These are phyloP conservation scores for Striga hermonthica DNA, from an alignment of 305 asterid genomes.

Conservation along the genomic window DNA sequence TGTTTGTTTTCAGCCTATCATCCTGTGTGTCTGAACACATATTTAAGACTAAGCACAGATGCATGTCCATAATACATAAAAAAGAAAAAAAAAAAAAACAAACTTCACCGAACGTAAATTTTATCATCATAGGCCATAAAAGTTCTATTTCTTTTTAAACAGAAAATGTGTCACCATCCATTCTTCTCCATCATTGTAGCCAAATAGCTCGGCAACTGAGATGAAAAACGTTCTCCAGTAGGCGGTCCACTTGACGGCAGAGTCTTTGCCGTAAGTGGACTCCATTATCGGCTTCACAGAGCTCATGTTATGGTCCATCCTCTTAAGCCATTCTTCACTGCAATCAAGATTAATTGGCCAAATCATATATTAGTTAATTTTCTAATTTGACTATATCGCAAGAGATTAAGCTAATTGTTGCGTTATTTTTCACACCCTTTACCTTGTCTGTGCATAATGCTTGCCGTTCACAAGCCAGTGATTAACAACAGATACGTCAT, in stretches of 20 bases:
- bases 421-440: slow-evolving; percentile 9
- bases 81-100: too few relatives aligned
- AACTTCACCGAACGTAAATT: not conserved
- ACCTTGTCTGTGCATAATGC: slow-evolving; percentile 87
- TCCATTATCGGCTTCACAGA: slow-evolving; percentile 66
- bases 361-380: not conserved
- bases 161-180: slow-evolving; percentile 87
- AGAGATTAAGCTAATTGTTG: not conserved
- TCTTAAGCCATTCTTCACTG: slow-evolving; percentile 95
- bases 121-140: not conserved
- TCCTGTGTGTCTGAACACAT: too few relatives aligned
- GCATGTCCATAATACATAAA: too few relatives aligned
- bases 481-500: slow-evolving; percentile 66
- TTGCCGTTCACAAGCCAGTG: slow-evolving; percentile 92
- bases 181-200: slow-evolving; percentile 80
- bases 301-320: slow-evolving; percentile 59
- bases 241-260: slow-evolving; percentile 78
- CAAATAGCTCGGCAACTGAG: slow-evolving; percentile 78
- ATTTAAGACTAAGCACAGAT: too few relatives aligned
- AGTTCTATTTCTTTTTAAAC: slow-evolving; percentile 58
- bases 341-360: slow-evolving; percentile 26
- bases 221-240: slow-evolving; percentile 93
- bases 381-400: not conserved
- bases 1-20: too few relatives aligned
- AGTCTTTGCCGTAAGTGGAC: slow-evolving; percentile 79